Evolutionary conservation across 2,329 filamentous ascomycete species (phyloP), one percentile per base, ranked within the genome.

Genomic region (Cyanodermella asteris): DNA sequence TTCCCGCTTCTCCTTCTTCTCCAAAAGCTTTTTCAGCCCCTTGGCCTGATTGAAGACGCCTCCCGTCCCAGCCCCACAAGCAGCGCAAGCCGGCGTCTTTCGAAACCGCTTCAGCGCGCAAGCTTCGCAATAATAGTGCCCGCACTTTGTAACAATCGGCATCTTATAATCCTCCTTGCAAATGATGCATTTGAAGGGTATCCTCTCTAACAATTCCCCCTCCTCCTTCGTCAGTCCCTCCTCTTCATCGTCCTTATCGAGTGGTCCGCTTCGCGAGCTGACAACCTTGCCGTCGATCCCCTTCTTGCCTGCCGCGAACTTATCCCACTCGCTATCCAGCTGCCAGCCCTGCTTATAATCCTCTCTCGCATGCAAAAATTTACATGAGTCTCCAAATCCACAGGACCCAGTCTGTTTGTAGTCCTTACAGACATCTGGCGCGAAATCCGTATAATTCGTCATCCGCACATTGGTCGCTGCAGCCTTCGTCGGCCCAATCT

Each of bases 361-460:
- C 36, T 68, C 64, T 20, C 66, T 51, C 7, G 58, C 56, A 36
- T 72, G 66, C 11, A 68, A 44, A 41, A 64, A 72, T 36, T 69
- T 91, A 55, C 82, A 91, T 32, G 61, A 70, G 43, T 87, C 77
- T 15, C 75, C 72, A 34, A 72, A 75, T 2, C 70, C 64, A 36
- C 65, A 73, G 42, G 68, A 72, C 1, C 73, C 73, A 0, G 72
- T 87, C 39, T 76, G 64, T 37, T 84, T 84, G 49, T 78, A 87
- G 43, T 94, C 87, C 46, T 94, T 94, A 51, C 87, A 97, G 1
- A 91, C 76, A 36, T 94, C 84, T 0, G 84, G 80, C 0, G 76
- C 73, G 43, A 78, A 94, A 43, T 97, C 87, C 16, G 70, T 91
- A 5, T 84, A 64, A 0, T 82, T 94, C 34, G 91, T 73, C 2